Base-by-base conservation (phyloP, 2,329 filamentous ascomycete species). In the Dactylonectria macrodidyma region DNA sequence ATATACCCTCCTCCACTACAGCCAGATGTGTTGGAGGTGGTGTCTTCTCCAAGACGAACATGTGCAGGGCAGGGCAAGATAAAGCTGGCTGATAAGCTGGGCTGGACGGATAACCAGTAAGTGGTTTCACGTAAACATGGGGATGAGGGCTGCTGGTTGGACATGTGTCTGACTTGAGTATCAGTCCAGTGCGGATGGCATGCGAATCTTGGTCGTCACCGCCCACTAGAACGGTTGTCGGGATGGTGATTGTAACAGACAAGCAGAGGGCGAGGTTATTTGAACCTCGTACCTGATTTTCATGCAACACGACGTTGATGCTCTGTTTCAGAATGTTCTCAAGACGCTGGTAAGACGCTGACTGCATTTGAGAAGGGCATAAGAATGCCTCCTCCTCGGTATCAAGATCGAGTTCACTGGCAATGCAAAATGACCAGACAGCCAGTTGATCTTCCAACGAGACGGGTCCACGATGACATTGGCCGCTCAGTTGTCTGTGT, bases 51-150 rank as follows among this genome's bases (percentile, higher is more conserved):
- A 30, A 19, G 41, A 30, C 16, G 12, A 36, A 19, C 33, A 41
- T 5, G 34, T 33, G n/a, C 54, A 36, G 30, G 41, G 30, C 54
- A 36, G 30, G 41, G 30, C 54, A 24, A 33, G 56, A 59, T 59
- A 57, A 14, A 33, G 59, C 59, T 16, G 50, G 33, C 24, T 57
- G 54, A 65, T 69, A 66, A 66, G 58, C 41, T 30, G 41, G 55
- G 38, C 55, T 30, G 26, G 58, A 47, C 47, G 59, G 59, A 59
- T 16, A 48, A 34, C 38, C 44, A 52, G 62, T 19, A 62, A 62
- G 55, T 50, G 58, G 58, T 41, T 66, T 68, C 47, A 62, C 66
- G 66, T 68, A 66, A 68, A 59, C 38, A 30, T 19, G 16, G 16
- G 47, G 44, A 63, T 59, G 54, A 41, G n/a, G 54, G 16, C 24